Evolutionary conservation across 352 stramenopile genomes (phyloP).

Genomic region (Aphanomyces stellatus): DNA sequence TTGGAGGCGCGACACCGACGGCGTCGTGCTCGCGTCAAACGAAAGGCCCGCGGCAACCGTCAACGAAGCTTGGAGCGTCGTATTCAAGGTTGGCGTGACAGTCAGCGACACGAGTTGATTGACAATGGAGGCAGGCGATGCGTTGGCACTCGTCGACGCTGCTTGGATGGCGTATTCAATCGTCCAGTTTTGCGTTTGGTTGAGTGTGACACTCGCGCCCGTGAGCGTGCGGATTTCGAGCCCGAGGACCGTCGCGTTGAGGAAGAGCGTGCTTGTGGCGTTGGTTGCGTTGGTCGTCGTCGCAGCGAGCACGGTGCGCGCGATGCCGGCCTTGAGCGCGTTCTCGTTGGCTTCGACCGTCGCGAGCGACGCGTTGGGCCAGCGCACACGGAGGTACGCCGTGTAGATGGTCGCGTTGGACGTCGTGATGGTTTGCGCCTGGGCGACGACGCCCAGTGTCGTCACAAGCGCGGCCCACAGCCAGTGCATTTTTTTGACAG

Average conservation of each 20-base stretch:
- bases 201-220: neutral
- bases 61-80: no score
- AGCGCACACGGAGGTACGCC: neutral
- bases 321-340: neutral
- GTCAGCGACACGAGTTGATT: neutral
- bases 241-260: neutral
- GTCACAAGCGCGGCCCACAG: no score
- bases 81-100: neutral
- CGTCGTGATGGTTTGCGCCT: neutral
- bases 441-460: neutral
- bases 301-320: neutral
- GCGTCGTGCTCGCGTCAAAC: neutral
- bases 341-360: neutral
- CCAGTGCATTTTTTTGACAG: no score
- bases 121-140: neutral
- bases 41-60: neutral
- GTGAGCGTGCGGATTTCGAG: neutral
- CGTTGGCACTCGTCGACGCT: neutral
- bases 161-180: constrained; percentile 7
- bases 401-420: neutral
- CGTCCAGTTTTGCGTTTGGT: neutral
- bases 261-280: neutral
- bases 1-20: neutral
- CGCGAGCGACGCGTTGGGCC: neutral
- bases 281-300: neutral